Percentiles rank a stretch among this genome's conserved stretches.
These are phyloP conservation scores for Pythium scleroteichum DNA, from an alignment of 352 stramenopile species.

Conservation along the genomic window DNA sequence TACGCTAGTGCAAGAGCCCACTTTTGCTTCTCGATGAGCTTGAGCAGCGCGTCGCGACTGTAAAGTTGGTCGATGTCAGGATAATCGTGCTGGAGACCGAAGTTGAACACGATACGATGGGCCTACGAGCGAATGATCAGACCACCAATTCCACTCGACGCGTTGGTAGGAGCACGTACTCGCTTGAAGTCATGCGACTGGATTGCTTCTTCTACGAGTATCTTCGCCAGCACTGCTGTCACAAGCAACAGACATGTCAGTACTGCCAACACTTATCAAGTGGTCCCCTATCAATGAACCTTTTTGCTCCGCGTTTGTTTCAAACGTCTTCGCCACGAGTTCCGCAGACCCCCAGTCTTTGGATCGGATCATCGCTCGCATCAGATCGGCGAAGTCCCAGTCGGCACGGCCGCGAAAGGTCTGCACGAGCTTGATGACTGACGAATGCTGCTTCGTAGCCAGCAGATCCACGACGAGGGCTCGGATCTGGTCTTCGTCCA, in stretches of 20 bases:
- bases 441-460: slow-evolving; percentile 43
- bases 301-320: slow-evolving; percentile 13
- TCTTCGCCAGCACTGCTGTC: slow-evolving; percentile 35
- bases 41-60: slow-evolving; percentile 52
- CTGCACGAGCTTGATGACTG: slow-evolving; percentile 49
- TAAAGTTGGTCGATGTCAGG: slow-evolving; percentile 69
- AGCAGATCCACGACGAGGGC: slow-evolving; percentile 32
- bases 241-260: too few relatives aligned
- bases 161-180: slow-evolving; percentile 21
- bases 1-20: slow-evolving; percentile 68
- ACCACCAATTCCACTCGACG: background rate
- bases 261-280: too few relatives aligned
- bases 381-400: slow-evolving; percentile 40
- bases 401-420: slow-evolving; percentile 31
- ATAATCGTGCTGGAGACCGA: slow-evolving; percentile 49
- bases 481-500: slow-evolving; percentile 28
- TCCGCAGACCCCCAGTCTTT: slow-evolving; percentile 71
- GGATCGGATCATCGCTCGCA: slow-evolving; percentile 37
- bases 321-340: slow-evolving; percentile 45
- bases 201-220: slow-evolving; percentile 57
- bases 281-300: too few relatives aligned
- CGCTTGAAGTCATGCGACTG: slow-evolving; percentile 58
- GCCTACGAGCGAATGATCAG: slow-evolving; percentile 31
- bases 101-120: slow-evolving; percentile 55
- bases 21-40: slow-evolving; percentile 62